Conservation (phyloP, 2,329 filamentous ascomycete genomes). For the Raffaelea deltoideospora region DNA sequence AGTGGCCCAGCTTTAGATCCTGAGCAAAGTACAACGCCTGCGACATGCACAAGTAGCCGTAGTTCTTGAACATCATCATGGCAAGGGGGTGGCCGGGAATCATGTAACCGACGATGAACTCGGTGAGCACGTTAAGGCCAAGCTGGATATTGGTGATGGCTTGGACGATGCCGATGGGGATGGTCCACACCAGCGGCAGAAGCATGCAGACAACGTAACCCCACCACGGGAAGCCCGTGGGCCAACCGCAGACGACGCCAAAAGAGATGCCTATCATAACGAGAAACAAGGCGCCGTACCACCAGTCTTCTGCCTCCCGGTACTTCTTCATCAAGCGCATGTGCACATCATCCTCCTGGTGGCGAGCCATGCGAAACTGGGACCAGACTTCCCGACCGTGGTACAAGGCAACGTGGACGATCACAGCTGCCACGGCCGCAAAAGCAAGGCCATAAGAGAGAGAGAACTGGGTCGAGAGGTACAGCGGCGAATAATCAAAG, state of each 20-base stretch:
- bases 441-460: constrained; percentile 38
- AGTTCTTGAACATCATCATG: constrained; percentile 69
- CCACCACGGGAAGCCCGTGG: constrained; percentile 43
- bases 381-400: constrained; percentile 39
- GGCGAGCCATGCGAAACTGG: constrained; percentile 37
- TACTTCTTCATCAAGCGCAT: constrained; percentile 49
- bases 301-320: constrained; percentile 43
- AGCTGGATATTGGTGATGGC: constrained; percentile 46
- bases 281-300: constrained; percentile 36
- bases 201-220: constrained; percentile 40
- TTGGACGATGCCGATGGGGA: constrained; percentile 46
- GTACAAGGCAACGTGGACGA: constrained; percentile 40
- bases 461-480: constrained; percentile 46
- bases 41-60: constrained; percentile 53
- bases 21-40: constrained; percentile 50
- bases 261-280: constrained; percentile 40
- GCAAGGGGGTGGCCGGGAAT: constrained; percentile 54
- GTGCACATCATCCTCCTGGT: constrained; percentile 42
- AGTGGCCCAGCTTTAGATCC: constrained; percentile 54
- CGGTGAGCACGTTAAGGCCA: constrained; percentile 56
- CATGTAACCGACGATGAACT: constrained; percentile 60
- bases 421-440: constrained; percentile 47
- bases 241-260: constrained; percentile 35
- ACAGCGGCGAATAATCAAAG: constrained; percentile 49
- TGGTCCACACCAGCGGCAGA: constrained; percentile 41